Evolutionary conservation across 345 rosid species (phyloP), one percentile per base, ranked within the genome.

Genomic region (Anacardium occidentale): DNA sequence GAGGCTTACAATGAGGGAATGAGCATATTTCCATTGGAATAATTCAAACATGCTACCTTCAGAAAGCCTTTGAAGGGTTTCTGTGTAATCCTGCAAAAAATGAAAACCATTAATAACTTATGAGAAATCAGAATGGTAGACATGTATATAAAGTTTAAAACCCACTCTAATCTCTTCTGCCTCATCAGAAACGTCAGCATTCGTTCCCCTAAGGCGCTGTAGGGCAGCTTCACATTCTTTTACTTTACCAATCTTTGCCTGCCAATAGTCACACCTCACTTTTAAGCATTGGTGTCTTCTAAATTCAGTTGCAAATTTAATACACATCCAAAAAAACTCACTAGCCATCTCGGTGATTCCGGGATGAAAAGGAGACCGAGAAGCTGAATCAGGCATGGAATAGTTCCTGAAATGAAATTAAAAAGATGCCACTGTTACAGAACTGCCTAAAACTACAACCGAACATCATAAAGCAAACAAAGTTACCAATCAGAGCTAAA

Each of bases 341-440:
- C 95, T 89, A 86, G 75, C 91, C 91, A 90, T 77, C 96, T 78
- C 25, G 89, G 89, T 15, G 87, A 85, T 63, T 81, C 90, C 64
- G 91, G 86, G 72, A 81, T 80, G 77, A 84, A 64, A 75, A 68
- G 80, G 20, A 82, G 69, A 26, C 79, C 85, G 1, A 85, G 22
- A 53, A 82, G 68, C 68, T 83, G 85, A 17, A 78, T 2, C 13
- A 71, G 72, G 51, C 85, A 80, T 5, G 89, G 86, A 63, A 79
- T 70, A 62, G 69, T 74, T 71, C 83, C 88, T 80, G 75, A 54
- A 56, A 62, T 48, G 29, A 71, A 25, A 51, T 42, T 22, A 62
- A 11, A 47, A 50, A 15, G 42, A 74, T 37, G 15, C n/a, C 63
- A 66, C 18, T 9, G 50, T 75, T 61, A 70, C 29, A 25, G 29